A percentile compares a stretch with the other conserved stretches of the same genome.
phyloP scores from a whole-genome alignment of 768 basidiomycete species.

The Termitomyces eurrhizus region DNA sequence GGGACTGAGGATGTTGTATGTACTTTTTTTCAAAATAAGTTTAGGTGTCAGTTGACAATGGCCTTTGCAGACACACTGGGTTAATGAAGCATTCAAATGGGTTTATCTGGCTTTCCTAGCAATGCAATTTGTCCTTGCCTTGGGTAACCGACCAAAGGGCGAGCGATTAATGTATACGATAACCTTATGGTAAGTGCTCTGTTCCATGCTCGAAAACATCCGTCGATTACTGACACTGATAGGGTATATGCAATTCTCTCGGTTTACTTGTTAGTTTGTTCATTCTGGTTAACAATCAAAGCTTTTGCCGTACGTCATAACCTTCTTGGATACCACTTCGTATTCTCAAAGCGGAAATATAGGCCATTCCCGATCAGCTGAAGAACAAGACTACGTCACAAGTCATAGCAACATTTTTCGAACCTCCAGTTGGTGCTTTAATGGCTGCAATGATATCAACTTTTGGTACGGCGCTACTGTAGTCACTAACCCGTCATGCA shows the following conservation, averaged over 20 bases:
- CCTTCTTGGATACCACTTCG: background rate
- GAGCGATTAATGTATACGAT: conserved; percentile 69
- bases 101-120: conserved; percentile 82
- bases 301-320: conserved; percentile 61
- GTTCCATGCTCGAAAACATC: background rate
- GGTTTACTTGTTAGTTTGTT: conserved; percentile 83
- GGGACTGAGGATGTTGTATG: conserved; percentile 68
- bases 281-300: conserved; percentile 76
- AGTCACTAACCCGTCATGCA: background rate
- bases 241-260: conserved; percentile 85
- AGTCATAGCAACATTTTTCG: conserved; percentile 61
- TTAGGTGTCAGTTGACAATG: background rate
- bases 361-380: conserved; percentile 54
- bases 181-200: conserved; percentile 61
- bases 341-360: background rate
- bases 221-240: conserved; percentile 7
- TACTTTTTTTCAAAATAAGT: conserved; percentile 8
- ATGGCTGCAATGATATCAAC: conserved; percentile 88
- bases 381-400: conserved; percentile 42
- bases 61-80: conserved; percentile 72
- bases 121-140: conserved; percentile 61
- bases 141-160: conserved; percentile 85
- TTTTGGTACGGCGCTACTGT: conserved; percentile 51
- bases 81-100: conserved; percentile 82
- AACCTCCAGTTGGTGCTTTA: conserved; percentile 72